Percentiles rank a stretch among this genome's conserved stretches.
phyloP scores from a whole-genome alignment of 148 eudicot species.

The Diospyros lotus region DNA sequence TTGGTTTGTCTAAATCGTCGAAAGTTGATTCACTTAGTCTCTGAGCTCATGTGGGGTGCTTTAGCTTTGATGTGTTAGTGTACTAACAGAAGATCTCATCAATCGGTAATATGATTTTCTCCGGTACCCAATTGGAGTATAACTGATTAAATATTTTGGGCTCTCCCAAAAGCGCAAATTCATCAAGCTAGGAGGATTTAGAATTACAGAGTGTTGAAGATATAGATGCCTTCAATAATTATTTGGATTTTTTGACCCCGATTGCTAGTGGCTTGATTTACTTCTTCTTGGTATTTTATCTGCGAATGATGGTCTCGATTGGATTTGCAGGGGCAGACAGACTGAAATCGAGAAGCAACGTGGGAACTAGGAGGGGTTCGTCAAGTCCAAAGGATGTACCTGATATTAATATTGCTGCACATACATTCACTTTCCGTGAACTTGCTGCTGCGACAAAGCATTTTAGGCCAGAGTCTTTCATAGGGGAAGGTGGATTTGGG shows the following conservation, averaged over 20 bases:
- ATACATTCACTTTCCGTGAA: slow-evolving; percentile 75
- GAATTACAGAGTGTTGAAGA: neutral
- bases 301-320: neutral
- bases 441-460: slow-evolving; percentile 74
- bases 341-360: slow-evolving; percentile 53
- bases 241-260: neutral
- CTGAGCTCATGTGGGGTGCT: neutral
- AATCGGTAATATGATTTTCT: neutral
- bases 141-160: no score
- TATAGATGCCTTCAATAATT: neutral
- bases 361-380: slow-evolving; percentile 42
- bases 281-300: neutral
- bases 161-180: neutral
- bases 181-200: neutral
- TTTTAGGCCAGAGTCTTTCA: slow-evolving; percentile 64
- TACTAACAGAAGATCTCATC: neutral
- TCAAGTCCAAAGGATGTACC: slow-evolving; percentile 41
- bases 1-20: neutral
- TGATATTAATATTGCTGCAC: slow-evolving; percentile 52
- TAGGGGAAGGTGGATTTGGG: slow-evolving; percentile 92
- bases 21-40: neutral
- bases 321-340: slow-evolving; percentile 61
- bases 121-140: neutral
- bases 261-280: neutral
- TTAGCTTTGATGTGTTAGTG: neutral